Conservation (phyloP, 2,329 filamentous ascomycete genomes). For the Curvularia spicifera region DNA sequence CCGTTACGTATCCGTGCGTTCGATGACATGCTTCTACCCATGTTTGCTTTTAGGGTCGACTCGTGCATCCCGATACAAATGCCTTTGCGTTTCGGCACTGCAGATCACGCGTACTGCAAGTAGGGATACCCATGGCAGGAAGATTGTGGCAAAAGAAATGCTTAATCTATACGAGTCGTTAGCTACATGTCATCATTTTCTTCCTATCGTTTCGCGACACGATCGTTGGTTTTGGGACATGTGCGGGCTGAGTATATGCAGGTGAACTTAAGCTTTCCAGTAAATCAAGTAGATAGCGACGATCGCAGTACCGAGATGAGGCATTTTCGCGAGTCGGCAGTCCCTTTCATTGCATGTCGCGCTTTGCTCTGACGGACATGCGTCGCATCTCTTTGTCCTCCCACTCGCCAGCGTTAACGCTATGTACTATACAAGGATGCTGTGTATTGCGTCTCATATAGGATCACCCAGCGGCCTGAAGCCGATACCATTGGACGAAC, state of each 20-base stretch:
- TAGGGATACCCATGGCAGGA: neutral
- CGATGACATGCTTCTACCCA: no score
- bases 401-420: no score
- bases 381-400: neutral
- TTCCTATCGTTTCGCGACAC: neutral
- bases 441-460: neutral
- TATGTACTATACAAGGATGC: neutral
- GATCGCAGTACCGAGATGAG: neutral
- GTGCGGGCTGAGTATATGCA: neutral
- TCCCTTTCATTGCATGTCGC: no score
- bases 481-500: neutral
- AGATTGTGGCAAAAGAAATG: neutral
- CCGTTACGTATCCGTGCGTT: neutral
- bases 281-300: neutral
- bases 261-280: neutral
- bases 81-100: neutral
- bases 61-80: neutral
- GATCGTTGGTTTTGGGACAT: neutral
- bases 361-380: neutral
- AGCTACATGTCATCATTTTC: neutral
- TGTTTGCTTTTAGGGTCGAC: neutral
- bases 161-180: neutral
- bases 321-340: neutral
- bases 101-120: neutral
- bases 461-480: neutral